Conservation (phyloP, 2,329 filamentous ascomycete genomes). For the Monosporascus sp. region DNA sequence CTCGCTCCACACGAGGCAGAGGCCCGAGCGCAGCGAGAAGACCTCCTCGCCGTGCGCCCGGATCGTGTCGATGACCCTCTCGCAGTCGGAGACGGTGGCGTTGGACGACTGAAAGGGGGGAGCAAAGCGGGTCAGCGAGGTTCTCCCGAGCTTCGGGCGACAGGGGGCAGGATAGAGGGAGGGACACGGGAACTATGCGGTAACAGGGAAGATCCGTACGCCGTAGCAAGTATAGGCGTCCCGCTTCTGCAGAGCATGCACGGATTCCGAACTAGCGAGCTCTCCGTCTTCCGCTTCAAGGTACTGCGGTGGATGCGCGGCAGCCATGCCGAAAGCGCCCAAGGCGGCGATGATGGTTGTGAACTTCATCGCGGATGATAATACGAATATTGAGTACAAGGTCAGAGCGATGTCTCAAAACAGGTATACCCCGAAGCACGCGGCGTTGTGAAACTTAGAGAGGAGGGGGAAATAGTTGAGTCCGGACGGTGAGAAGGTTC, state of each 20-base stretch:
- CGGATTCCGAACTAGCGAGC: background rate
- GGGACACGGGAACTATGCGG: background rate
- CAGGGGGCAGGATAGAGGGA: too few species aligned
- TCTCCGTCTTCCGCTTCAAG: background rate
- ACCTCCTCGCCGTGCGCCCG: slow-evolving; percentile 10
- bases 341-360: slow-evolving; percentile 1
- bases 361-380: slow-evolving; percentile 6
- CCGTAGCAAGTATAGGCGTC: slow-evolving; percentile 24
- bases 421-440: background rate
- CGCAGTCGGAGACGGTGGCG: slow-evolving; percentile 18
- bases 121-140: background rate
- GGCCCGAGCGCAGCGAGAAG: slow-evolving; percentile 16
- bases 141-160: background rate
- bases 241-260: slow-evolving; percentile 15
- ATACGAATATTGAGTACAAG: background rate
- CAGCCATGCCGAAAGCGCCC: slow-evolving; percentile 3
- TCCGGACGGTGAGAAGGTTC: too few species aligned
- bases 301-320: background rate
- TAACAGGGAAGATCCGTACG: slow-evolving; percentile 9
- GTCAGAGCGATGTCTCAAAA: background rate
- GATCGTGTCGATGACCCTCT: slow-evolving; percentile 17
- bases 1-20: slow-evolving; percentile 21
- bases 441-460: background rate
- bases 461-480: too few species aligned
- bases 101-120: slow-evolving; percentile 11